Evolutionary conservation across 108 stramenopile genomes (phyloP).

Genomic region (Craspedostauros australis): DNA sequence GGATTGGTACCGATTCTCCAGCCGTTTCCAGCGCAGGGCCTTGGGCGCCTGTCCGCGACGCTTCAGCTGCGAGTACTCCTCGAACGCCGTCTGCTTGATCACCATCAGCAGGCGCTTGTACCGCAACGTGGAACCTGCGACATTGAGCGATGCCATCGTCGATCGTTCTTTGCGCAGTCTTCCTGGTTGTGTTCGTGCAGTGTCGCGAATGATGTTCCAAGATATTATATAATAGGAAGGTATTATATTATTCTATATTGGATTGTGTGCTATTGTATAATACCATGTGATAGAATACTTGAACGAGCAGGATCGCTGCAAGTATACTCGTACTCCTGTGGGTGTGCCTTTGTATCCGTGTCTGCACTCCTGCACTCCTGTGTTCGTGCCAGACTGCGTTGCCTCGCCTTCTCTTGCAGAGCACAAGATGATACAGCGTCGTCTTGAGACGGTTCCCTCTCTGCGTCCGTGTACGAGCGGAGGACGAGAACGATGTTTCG

Average conservation of each 20-base stretch:
- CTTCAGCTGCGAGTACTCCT: slow-evolving; percentile 81
- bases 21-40: slow-evolving; percentile 89
- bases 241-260: too few species aligned
- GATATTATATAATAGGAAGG: too few species aligned
- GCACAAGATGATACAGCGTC: too few species aligned
- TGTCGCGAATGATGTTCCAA: too few species aligned
- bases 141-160: slow-evolving; percentile 19
- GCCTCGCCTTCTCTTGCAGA: too few species aligned
- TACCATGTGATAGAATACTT: background rate
- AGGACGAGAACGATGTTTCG: too few species aligned
- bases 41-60: slow-evolving; percentile 93
- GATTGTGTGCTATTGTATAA: too few species aligned
- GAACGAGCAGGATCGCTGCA: background rate
- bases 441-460: too few species aligned
- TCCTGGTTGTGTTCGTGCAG: too few species aligned
- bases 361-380: too few species aligned
- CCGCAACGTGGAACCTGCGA: slow-evolving; percentile 17
- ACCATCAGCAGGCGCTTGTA: slow-evolving; percentile 81
- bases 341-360: background rate
- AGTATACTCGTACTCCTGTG: background rate
- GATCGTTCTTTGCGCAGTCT: background rate
- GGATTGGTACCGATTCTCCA: slow-evolving; percentile 82
- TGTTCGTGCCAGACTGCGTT: too few species aligned
- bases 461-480: too few species aligned
- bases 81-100: slow-evolving; percentile 96